Base-by-base conservation (phyloP, 192 early-diverging fungal species). In the Rhizoclosmatium globosum region DNA sequence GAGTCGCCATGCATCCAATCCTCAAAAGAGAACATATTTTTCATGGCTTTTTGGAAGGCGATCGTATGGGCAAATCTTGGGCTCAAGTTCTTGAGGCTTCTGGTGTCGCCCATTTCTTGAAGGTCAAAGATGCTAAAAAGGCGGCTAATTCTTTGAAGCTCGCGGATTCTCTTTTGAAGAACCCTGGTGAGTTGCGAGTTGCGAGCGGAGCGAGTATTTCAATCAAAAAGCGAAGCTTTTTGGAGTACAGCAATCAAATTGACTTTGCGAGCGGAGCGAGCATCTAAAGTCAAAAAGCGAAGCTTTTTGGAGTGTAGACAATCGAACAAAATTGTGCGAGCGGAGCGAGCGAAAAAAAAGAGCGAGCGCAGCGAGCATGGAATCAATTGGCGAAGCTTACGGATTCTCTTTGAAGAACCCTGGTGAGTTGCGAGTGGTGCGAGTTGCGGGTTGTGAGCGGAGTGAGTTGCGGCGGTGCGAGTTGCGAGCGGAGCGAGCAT, bases 1-100 rank as follows among this genome's bases (percentile, higher is more conserved):
- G 96, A 48, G 79, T 98, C 56, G 94, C 91, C 2, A 91, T 90
- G 77, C 95, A 99, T 86, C 94, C 95, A 43, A 91, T 94, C 72
- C 80, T 99, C 56, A 87, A 92, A 15, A 86, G 91, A 74, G 95
- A 95, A 67, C 96, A 98, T 80, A 89, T 96, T 47, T 92, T 98
- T 82, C 98, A 99, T 79, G 81, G 92, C 48, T 99, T 99, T 81
- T 83, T 99, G 76, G 96, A 99, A 80, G 79, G 82, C 21, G 62
- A 72, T 43, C 70, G 43, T 6, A 46, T 74, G 69, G 73, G 80
- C 59, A 45, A 67, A 19, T 64, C 66, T 17, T 89, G 86, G 86
- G 62, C 61, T 31, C 83, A 86, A 6, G 81, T 87, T 38, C 64
- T 86, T 44, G 39, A 31, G 15, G 64, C 23, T 13, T 84, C 82